phyloP scores from a whole-genome alignment of 2,329 filamentous ascomycete genomes.

The Gnomoniopsis sp. region DNA sequence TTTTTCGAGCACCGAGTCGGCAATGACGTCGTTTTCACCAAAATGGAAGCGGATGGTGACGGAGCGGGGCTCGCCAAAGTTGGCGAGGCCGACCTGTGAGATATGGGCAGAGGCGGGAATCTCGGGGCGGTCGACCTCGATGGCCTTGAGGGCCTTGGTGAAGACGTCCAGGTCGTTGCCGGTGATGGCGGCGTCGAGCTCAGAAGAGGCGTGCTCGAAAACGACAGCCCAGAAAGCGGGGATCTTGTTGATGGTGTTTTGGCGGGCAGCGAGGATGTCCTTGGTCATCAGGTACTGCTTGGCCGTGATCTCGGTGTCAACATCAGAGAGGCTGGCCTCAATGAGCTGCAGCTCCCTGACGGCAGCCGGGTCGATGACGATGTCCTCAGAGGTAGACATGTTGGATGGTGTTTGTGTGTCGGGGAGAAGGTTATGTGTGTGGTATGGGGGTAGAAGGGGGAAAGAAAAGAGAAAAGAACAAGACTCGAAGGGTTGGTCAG shows the following conservation, averaged over 20 bases:
- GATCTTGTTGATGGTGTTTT: constrained; percentile 53
- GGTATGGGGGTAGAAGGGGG: background rate
- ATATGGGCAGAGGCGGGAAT: constrained; percentile 31
- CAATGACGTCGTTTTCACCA: constrained; percentile 60
- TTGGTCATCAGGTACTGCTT: constrained; percentile 30
- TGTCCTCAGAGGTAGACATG: constrained; percentile 21
- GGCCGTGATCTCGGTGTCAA: constrained; percentile 30
- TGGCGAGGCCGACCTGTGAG: constrained; percentile 28
- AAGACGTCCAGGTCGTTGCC: constrained; percentile 58
- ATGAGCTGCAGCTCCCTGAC: constrained; percentile 32
- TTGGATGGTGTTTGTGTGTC: constrained; percentile 30
- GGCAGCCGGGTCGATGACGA: constrained; percentile 27
- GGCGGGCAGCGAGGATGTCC: constrained; percentile 54
- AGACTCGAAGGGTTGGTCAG: background rate
- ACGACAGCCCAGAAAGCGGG: constrained; percentile 68
- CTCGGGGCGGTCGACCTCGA: constrained; percentile 48
- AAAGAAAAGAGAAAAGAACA: no score
- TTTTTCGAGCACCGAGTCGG: constrained; percentile 60
- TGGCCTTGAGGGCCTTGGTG: constrained; percentile 48
- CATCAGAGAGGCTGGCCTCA: constrained; percentile 28
- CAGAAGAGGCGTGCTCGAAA: constrained; percentile 52
- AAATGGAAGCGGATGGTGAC: constrained; percentile 54
- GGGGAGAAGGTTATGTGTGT: constrained; percentile 40
- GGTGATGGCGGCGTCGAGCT: constrained; percentile 63
- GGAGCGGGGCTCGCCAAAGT: constrained; percentile 58